Base-by-base conservation (phyloP, 306 rosid genomes). In the Citrullus amarus region DNA sequence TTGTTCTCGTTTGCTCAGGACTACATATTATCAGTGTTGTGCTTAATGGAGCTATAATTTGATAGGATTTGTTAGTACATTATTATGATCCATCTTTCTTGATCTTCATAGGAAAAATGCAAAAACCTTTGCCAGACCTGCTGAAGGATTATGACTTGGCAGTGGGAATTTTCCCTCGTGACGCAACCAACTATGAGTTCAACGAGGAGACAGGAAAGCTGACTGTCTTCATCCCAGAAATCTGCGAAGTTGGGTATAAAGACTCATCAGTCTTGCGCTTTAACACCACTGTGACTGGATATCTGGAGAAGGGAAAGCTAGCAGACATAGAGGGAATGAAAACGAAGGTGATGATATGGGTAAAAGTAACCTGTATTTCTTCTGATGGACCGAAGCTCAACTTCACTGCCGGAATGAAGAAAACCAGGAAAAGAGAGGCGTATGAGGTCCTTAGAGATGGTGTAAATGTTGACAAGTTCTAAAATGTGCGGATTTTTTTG, bases 321-420 rank as follows among this genome's bases (percentile, higher is more conserved):
- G 83, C 85, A 46, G 97, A 95, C 55, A 70, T 95, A 43, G 97
- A 95, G 75, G 99, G 99, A 43, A 85, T 95, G 51, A 95, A 95
- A 85, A 95, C 99, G 3, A 95, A 95, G 82, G 97, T 95, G 83
- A 72, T 95, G 87, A 82, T 95, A 48, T 95, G 98, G 99, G 92
- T 85, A n/a, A 95, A 92, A 80, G 99, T 95, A 48, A 81, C 92
- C 2, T 9, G 79, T 55, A 90, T 95, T 80, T 58, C 96, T 36
- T 88, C 97, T 1, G 91, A 90, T 16, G 91, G 92, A 86, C 71
- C 97, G 20, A 95, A 95, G 89, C 87, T 95, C 43, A 81, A 88
- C 81, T 95, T 95, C 90, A 71, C 79, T 0, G 99, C 92, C 43
- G 99, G 99, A 28, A 85, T 95, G 96, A 91, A 87, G 92, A 95